phyloP scores from a whole-genome alignment of 1,139 yeast genomes.

The Hyphopichia burtonii region DNA sequence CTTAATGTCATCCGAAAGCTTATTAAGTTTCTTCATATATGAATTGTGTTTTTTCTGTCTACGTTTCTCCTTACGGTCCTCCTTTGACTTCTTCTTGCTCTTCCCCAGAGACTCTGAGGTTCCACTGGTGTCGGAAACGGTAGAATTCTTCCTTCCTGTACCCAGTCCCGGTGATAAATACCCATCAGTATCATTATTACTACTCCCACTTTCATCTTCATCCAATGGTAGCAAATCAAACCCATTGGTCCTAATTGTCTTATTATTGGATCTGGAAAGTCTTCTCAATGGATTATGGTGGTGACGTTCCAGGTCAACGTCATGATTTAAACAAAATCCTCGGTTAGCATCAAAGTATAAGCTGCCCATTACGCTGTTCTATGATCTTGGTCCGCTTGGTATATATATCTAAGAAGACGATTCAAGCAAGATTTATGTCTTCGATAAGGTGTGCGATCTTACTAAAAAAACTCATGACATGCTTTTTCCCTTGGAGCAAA shows the following conservation, averaged over 20 bases:
- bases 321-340: constrained; percentile 19
- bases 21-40: constrained; percentile 7
- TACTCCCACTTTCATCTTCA: background rate
- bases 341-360: constrained; percentile 16
- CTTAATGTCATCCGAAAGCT: background rate
- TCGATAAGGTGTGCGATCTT: too few species aligned
- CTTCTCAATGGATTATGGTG: background rate
- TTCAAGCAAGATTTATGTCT: background rate
- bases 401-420: too few species aligned
- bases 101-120: constrained; percentile 1
- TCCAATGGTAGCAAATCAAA: constrained; percentile 33
- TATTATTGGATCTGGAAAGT: constrained; percentile 7
- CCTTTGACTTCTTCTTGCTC: constrained; percentile 18
- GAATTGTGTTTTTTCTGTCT: constrained; percentile 27
- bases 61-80: constrained; percentile 26
- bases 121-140: background rate
- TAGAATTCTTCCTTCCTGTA: background rate
- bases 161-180: background rate
- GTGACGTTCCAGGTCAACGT: background rate
- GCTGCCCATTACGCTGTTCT: background rate
- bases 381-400: too few species aligned
- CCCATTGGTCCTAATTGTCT: constrained; percentile 21
- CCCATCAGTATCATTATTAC: background rate
- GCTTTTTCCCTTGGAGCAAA: too few species aligned
- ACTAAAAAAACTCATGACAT: too few species aligned